Evolutionary conservation across 2,329 filamentous ascomycete species (phyloP), one percentile per base, ranked within the genome.

Genomic region (Aspergillus amoenus): DNA sequence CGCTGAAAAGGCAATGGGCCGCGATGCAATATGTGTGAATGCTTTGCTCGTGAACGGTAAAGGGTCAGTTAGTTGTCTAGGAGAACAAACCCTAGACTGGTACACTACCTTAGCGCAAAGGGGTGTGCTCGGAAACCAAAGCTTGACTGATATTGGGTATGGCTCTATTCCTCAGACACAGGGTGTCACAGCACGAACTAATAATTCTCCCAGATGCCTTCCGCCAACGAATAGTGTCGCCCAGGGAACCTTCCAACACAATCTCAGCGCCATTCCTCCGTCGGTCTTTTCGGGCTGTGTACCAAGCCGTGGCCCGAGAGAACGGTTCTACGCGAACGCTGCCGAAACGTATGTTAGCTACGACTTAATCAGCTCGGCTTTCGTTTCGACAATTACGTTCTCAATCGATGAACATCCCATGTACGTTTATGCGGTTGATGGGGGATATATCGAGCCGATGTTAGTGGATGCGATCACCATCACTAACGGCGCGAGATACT

Each of bases 1-100:
- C 0, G 66, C 62, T 32, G 66, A 73, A 54, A 41, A 65, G 37
- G 55, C 56, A 13, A 64, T 62, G 15, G 68, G 70, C 34, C 60
- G 69, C 32, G 71, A 79, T 4, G 74, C 82, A n/a, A 72, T 78
- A 0, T 87, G 85, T 70, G 82, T 82, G 63, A 84, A 87, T 62
- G 79, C 83, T 0, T 71, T 87, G 11, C 69, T 87, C 2, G 72
- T 87, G 51, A 87, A 88, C 54, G 84, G 84, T 34, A 82, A 84
- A 64, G 84, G 84, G 4, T 75, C 76, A 0, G 78, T 83, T 0
- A 67, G 77, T 34, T 87, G 84, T 64, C 71, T 81, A 34, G 64
- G 75, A 0, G 68, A 70, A n/a, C 72, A 74, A 3, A 70, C 79
- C 27, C 71, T 84, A 6, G 68, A 73, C 22, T 60, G 73, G 5